Base-by-base conservation (phyloP, 352 stramenopile species). In the Phytophthora multivora region DNA sequence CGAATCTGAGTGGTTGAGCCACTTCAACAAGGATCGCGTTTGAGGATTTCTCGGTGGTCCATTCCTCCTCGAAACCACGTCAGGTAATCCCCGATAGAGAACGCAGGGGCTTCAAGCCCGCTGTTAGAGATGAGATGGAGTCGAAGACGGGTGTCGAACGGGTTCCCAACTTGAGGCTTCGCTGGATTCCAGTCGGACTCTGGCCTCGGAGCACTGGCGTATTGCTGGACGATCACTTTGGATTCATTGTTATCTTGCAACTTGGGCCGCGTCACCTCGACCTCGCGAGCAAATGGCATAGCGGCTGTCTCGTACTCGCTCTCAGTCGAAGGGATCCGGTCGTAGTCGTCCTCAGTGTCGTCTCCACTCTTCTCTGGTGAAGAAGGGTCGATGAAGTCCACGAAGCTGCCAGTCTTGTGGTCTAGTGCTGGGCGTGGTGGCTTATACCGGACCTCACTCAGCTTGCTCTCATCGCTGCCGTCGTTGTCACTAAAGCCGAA, bases 401-500 rank as follows among this genome's bases (percentile, higher is more conserved):
- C 40, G 31, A 66, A 69, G 54, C 48, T 62, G 28, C 59, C 53
- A 15, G 53, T 69, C 59, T 59, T 55, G 2, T 33, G 36, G 33
- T 69, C 56, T 40, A 58, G 36, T 8, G 11, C 0, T 36, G 15
- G 16, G 1, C 33, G 54, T 26, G 26, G n/a, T 9, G 5, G 41
- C 40, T 39, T 41, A 64, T 43, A 59, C 30, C 35, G 51, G 3
- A 33, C 26, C 9, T 63, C 49, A 1, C 31, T 36, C 12, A n/a
- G 10, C 18, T 56, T 68, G 16, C 5, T 58, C 38, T 55, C 56
- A 25, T 71, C 48, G 23, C 39, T 58, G 25, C 40, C 51, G 45
- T 68, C 61, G 47, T n/a, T 23, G 26, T 75, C 66, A 9, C 61
- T 75, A 18, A 69, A 75, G 15, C 67, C 57, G 31, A 75, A 72